These are phyloP conservation scores for Dendryphion nanum DNA, from an alignment of 2,329 filamentous ascomycete species.

Conservation along the genomic window DNA sequence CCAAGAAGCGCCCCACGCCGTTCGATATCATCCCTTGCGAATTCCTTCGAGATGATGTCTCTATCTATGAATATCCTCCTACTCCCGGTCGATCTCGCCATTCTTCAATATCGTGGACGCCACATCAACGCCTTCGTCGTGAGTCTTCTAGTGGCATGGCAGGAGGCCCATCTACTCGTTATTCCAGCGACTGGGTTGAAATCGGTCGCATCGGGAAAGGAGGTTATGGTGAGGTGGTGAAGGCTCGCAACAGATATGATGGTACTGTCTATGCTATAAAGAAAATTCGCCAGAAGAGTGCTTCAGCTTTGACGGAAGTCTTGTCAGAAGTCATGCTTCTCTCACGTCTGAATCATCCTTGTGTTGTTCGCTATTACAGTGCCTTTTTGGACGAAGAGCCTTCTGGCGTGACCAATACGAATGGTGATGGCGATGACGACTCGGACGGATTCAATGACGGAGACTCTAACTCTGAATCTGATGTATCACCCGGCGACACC, in stretches of 20 bases:
- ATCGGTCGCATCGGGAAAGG: slow-evolving; percentile 86
- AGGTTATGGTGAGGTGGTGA: slow-evolving; percentile 94
- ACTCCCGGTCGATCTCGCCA: slow-evolving; percentile 36
- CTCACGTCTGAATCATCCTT: slow-evolving; percentile 89
- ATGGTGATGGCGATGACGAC: slow-evolving; percentile 33
- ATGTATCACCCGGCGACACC: slow-evolving; percentile 23
- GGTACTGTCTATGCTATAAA: slow-evolving; percentile 95
- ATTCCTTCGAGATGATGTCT: slow-evolving; percentile 52
- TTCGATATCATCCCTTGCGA: slow-evolving; percentile 67
- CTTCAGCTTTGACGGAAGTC: slow-evolving; percentile 72
- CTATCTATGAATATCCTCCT: slow-evolving; percentile 38
- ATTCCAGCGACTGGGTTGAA: slow-evolving; percentile 86
- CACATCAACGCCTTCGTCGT: slow-evolving; percentile 31
- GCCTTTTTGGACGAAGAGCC: slow-evolving; percentile 83
- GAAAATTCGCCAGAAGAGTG: slow-evolving; percentile 83
- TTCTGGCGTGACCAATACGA: slow-evolving; percentile 43
- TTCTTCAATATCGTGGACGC: slow-evolving; percentile 35
- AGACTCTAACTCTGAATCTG: slow-evolving; percentile 23
- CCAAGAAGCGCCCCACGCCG: slow-evolving; percentile 79
- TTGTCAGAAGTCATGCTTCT: slow-evolving; percentile 83
- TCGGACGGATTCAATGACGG: slow-evolving; percentile 27
- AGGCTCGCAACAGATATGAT: slow-evolving; percentile 90
- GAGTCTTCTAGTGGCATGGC: slow-evolving; percentile 35
- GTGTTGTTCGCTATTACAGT: slow-evolving; percentile 86
- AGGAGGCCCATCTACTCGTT: slow-evolving; percentile 64